phyloP scores from a whole-genome alignment of 2,329 filamentous ascomycete species.

The Aspergillaceae sp. region DNA sequence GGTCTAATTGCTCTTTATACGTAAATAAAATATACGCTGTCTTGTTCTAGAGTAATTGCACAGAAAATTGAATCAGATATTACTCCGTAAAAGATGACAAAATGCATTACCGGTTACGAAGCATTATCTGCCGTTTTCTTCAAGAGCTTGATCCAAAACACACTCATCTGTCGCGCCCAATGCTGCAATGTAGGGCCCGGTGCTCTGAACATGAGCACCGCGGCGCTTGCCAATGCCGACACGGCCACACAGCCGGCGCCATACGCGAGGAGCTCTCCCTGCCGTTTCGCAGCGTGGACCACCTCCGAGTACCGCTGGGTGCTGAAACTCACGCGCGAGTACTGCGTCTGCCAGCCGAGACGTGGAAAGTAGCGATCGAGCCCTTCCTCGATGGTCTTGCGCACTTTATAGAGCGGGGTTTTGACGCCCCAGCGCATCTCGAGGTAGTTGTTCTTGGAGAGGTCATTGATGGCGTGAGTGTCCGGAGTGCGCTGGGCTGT shows the following conservation, averaged over 20 bases:
- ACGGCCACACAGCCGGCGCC: constrained; percentile 22
- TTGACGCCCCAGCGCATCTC: constrained; percentile 89
- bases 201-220: constrained; percentile 24
- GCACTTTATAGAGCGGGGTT: constrained; percentile 64
- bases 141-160: constrained; percentile 8
- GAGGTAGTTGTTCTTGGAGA: constrained; percentile 82
- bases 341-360: constrained; percentile 85
- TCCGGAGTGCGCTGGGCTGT: constrained; percentile 65
- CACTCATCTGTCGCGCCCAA: constrained; percentile 5
- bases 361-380: constrained; percentile 66
- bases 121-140: constrained; percentile 1
- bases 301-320: constrained; percentile 88
- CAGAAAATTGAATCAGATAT: neutral
- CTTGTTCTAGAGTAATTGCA: too few relatives aligned
- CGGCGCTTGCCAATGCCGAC: constrained; percentile 20
- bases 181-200: constrained; percentile 11
- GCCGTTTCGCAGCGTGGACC: constrained; percentile 57
- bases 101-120: neutral
- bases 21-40: too few relatives aligned
- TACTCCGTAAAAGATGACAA: neutral
- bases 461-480: constrained; percentile 81
- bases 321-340: constrained; percentile 83
- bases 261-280: constrained; percentile 53
- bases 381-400: constrained; percentile 80
- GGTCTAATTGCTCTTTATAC: too few relatives aligned